Conservation (phyloP, 768 basidiomycete genomes). For the Coprinopsis cinerea region DNA sequence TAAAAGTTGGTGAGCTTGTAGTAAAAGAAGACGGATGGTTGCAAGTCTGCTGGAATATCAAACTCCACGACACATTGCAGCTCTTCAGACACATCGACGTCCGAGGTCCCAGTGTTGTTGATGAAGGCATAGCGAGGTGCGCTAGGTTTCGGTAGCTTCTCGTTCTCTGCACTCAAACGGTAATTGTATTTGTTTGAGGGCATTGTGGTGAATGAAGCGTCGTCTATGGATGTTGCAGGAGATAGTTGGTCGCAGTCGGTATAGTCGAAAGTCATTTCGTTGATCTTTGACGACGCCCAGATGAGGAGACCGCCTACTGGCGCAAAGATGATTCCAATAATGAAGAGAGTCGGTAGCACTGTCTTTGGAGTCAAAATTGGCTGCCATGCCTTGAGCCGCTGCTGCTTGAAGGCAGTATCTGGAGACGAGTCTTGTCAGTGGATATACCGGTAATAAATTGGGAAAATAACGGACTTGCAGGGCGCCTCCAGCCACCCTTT, state of each 20-base stretch:
- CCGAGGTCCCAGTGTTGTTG: conserved; percentile 41
- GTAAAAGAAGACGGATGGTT: conserved; percentile 79
- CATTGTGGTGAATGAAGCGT: conserved; percentile 42
- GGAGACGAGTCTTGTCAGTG: conserved; percentile 16
- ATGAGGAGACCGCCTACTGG: conserved; percentile 93
- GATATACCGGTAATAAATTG: conserved; percentile 10
- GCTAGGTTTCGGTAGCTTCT: conserved; percentile 47
- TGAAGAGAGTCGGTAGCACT: conserved; percentile 92
- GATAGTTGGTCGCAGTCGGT: conserved; percentile 77
- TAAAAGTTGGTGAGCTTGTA: conserved; percentile 96
- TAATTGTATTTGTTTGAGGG: conserved; percentile 66
- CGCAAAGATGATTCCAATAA: conserved; percentile 91
- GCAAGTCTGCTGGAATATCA: conserved; percentile 71
- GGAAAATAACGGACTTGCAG: conserved; percentile 59
- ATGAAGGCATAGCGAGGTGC: conserved; percentile 77
- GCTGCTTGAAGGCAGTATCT: conserved; percentile 99
- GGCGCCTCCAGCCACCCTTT: conserved; percentile 79
- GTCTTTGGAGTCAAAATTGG: conserved; percentile 98
- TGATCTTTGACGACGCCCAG: conserved; percentile 80
- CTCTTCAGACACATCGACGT: conserved; percentile 35
- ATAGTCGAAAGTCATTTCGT: conserved; percentile 94
- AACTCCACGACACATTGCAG: conserved; percentile 78
- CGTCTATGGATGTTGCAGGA: conserved; percentile 31
- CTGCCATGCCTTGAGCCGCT: conserved; percentile 99
- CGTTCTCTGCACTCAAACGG: conserved; percentile 47